Evolutionary conservation across 257 asterid genomes (phyloP), one percentile per base, ranked within the genome.

Genomic region (Penstemon barbatus): DNA sequence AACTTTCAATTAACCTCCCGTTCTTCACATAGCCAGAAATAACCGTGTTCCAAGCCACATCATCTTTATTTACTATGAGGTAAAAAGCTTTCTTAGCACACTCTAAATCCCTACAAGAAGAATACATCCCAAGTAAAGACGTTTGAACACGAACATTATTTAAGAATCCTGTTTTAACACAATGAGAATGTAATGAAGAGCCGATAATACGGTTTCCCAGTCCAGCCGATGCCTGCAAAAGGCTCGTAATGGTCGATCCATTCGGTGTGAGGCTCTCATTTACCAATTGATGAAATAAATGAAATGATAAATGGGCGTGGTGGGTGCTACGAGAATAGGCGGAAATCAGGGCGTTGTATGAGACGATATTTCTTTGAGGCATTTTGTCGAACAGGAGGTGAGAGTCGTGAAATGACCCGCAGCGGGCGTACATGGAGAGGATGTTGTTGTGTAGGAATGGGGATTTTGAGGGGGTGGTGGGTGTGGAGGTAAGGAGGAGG

Each of bases 301-400:
- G 66, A 66, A 83, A 83, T 0, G 83, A 82, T 70, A 69, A 42
- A 63, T 78, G 77, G 57, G 82, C 76, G 6, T 76, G 76, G 4
- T 49, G 63, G 6, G 78, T 73, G 58, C 54, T 52, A 12, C 89
- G 89, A 51, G 97, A 87, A 70, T 81, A 86, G 46, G 90, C 81
- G 36, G 96, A 84, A 57, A 87, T 82, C 55, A 92, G 79, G 37
- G 87, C 70, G 73, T 87, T 92, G 79, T 87, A 87, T 4, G 98
- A 87, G 11, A 92, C 88, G 55, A 85, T 43, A 59, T 74, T 89
- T 77, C 93, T 66, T 0, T 81, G 90, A 57, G 90, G 95, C 92
- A 86, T 92, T 86, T 80, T 66, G 87, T 89, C 98, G 86, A 92
- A 86, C 84, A 87, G 51, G 25, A 8, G 79, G 4, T 75, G 96